Percentiles rank a stretch among this genome's conserved stretches.
These are phyloP conservation scores for Penicillium aurantiogriseum DNA, from an alignment of 2,329 filamentous ascomycete genomes.

Conservation along the genomic window DNA sequence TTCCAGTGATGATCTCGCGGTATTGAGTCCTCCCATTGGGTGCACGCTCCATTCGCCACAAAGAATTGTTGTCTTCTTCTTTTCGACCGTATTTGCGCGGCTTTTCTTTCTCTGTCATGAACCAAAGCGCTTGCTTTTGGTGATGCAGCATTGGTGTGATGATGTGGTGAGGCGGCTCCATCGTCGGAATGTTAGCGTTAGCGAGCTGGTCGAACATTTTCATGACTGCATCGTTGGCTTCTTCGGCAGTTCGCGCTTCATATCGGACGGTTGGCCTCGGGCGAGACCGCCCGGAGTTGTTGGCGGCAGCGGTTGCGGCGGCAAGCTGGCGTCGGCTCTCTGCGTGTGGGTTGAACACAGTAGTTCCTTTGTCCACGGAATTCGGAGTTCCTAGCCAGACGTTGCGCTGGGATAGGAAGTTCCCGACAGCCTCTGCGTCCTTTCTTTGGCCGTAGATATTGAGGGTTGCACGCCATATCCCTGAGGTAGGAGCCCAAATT, in stretches of 20 bases:
- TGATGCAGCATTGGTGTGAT: conserved; percentile 72
- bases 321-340: conserved; percentile 48
- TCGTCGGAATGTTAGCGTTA: conserved; percentile 70
- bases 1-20: conserved; percentile 81
- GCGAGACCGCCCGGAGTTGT: conserved; percentile 21
- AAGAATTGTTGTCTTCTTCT: conserved; percentile 65
- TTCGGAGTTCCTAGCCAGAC: conserved; percentile 67
- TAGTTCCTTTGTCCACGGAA: conserved; percentile 65
- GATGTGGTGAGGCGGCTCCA: conserved; percentile 63
- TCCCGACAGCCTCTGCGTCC: conserved; percentile 64
- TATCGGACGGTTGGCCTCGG: conserved; percentile 29
- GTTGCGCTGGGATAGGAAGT: conserved; percentile 63
- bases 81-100: conserved; percentile 58
- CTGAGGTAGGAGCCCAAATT: conserved; percentile 62
- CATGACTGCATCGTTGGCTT: conserved; percentile 80
- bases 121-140: conserved; percentile 86
- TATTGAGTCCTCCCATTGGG: conserved; percentile 62
- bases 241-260: conserved; percentile 69
- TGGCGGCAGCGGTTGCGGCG: conserved; percentile 21
- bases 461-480: conserved; percentile 63
- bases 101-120: conserved; percentile 77
- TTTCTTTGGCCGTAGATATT: conserved; percentile 77
- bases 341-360: conserved; percentile 75
- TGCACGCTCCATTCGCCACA: conserved; percentile 68
- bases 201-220: conserved; percentile 84